phyloP scores from a whole-genome alignment of 1,139 yeast genomes.

The Hanseniaspora gamundiae region DNA sequence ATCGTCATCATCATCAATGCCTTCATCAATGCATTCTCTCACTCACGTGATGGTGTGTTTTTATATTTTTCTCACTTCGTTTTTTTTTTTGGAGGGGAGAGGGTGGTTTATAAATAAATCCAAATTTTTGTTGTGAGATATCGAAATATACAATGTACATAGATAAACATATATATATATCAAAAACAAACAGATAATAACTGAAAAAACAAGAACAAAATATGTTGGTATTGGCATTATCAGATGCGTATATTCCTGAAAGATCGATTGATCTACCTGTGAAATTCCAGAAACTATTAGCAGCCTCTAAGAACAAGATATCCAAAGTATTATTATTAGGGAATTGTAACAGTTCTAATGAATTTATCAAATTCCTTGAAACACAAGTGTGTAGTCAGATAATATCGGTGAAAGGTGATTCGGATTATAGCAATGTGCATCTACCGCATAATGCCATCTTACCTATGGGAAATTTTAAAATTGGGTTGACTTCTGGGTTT shows the following conservation, averaged over 20 bases:
- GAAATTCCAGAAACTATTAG: constrained; percentile 13
- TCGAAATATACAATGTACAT: no score
- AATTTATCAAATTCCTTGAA: constrained; percentile 51
- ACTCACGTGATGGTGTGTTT: no score
- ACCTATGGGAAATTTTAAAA: constrained; percentile 54
- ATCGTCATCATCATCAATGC: no score
- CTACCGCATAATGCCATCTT: constrained; percentile 59
- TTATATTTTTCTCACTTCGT: no score
- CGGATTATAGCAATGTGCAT: constrained; percentile 29
- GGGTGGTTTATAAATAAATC: no score
- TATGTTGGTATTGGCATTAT: constrained; percentile 83
- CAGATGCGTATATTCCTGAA: constrained; percentile 84
- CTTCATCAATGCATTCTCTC: no score
- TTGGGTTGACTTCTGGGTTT: constrained; percentile 81
- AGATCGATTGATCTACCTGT: constrained; percentile 41
- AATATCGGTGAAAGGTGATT: constrained; percentile 42
- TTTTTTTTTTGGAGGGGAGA: no score
- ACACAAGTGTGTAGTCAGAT: background rate
- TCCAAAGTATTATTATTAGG: constrained; percentile 80
- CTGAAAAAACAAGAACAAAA: constrained; percentile 1
- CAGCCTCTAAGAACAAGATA: constrained; percentile 61
- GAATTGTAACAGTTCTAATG: constrained; percentile 59
- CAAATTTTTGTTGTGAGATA: no score
- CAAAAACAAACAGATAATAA: background rate
- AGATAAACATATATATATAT: no score